These are phyloP conservation scores for Rhizophagus prolifer DNA, from an alignment of 192 early-diverging fungal genomes.

Conservation along the genomic window DNA sequence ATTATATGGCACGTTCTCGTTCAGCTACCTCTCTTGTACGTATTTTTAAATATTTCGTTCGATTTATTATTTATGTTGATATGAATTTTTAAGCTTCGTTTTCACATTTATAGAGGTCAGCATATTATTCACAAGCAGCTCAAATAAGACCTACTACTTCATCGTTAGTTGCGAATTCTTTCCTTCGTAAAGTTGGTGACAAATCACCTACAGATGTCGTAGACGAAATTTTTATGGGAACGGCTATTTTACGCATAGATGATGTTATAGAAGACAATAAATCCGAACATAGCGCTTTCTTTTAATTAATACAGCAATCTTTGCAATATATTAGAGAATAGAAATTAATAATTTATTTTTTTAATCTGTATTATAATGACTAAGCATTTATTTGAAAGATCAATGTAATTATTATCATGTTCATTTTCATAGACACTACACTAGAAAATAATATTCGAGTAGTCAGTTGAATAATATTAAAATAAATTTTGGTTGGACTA, in stretches of 20 bases:
- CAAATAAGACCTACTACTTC: neutral
- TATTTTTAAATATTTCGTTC: neutral
- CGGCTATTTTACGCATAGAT: neutral
- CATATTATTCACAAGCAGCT: constrained; percentile 10
- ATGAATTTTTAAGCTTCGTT: neutral
- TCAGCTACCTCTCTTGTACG: constrained; percentile 20
- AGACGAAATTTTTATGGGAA: constrained; percentile 26
- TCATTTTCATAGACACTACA: neutral
- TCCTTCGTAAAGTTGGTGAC: constrained; percentile 1
- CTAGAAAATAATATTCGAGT: too few species aligned
- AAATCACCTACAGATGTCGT: constrained; percentile 16
- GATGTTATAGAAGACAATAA: neutral
- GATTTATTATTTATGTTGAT: neutral
- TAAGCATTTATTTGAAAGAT: too few species aligned
- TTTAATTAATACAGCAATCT: neutral
- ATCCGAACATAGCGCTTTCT: neutral
- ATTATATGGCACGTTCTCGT: constrained; percentile 2
- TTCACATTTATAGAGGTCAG: neutral
- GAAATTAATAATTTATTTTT: neutral
- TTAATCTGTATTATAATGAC: neutral
- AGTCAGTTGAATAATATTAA: too few species aligned
- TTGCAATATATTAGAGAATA: neutral
- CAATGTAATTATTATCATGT: neutral
- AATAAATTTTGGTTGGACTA: too few species aligned
- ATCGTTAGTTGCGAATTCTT: constrained; percentile 1